Base-by-base conservation (phyloP, 2,329 filamentous ascomycete species). In the Bipolaris bicolor region DNA sequence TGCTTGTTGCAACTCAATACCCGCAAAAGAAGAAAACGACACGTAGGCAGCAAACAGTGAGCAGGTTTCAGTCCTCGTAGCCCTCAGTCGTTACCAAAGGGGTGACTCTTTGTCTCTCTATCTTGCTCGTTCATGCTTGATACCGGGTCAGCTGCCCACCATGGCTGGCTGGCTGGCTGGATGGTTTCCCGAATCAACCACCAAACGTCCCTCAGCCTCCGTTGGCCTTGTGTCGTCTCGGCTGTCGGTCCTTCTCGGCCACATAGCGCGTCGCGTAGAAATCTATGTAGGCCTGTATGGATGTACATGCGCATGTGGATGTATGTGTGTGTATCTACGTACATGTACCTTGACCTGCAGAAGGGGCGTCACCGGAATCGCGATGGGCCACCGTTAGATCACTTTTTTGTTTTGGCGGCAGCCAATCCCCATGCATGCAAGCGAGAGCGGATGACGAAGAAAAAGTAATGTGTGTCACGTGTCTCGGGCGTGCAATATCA, bases 301-400 rank as follows among this genome's bases (percentile, higher is more conserved):
- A 47, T 49, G 49, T 45, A 47, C 10, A 13, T 31, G 13, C 10
- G 29, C 29, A 31, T 31, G 29, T 31, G 10, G 29, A 31, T 31
- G 10, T 31, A 11, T 31, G 29, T 31, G 10, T 31, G 29, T 31
- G 29, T 13, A 31, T 31, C 10, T 11, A 5, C 29, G 3, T 31
- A 41, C 55, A 60, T 49, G 40, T 56, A 49, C 41, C 29, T 45
- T 49, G 43, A 49, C 26, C 49, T 58, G 49, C 41, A 41, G 53
- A 47, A 36, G 52, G 64, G 64, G 65, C 62, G 62, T 68, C 63
- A 63, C 64, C 64, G 58, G 60, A 64, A 66, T 64, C 59, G 7
- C 31, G 43, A 47, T 55, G 39, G 54, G 50, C 60, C 10, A 51
- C 64, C 66, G 63, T 67, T 66, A 45, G 43, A 60, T 37, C 49